Evolutionary conservation across 2,329 filamentous ascomycete genomes (phyloP), one percentile per base, ranked within the genome.

Genomic region (Diaporthe vexans): DNA sequence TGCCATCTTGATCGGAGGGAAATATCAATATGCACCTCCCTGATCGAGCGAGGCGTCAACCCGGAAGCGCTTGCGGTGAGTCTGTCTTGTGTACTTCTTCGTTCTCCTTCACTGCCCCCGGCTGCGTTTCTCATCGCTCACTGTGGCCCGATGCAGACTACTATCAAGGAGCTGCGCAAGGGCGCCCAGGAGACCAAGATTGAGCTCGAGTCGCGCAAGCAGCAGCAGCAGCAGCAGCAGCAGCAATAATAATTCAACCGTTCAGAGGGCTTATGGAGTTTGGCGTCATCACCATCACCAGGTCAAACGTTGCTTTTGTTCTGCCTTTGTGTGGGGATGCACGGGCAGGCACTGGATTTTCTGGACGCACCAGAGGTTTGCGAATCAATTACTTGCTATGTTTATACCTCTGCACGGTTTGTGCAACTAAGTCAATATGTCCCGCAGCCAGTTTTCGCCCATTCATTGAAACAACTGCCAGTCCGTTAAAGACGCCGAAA

Each of bases 31-130:
- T 99, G 97, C 84, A 96, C 98, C 75, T 98, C 95, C 71, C 90
- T 99, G 83, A 97, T 99, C 79, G 97, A 99, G 84, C 98, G 98
- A 81, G 97, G 97, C 19, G 95, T 98, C 40, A 98, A 98, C 81
- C 97, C 97, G 0, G 96, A 98, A 82, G 97, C 96, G 1, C 87
- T 99, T 43, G 95, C 96, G 33, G 97, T 98, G 89, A 81, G 94
- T 80, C 29, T 63, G 17, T 10, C 40, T 46, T 24, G 40, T n/a
- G 29, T 26, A 11, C 19, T 35, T 48, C 4, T 24, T 24, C 56
- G 13, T 26, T 52, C 24, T 78, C 71, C 69, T 24, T 51, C 7
- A 40, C 65, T 19, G 37, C 15, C 68, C 43, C 26, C 63, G 63
- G 43, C 33, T 72, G 40, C 1, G 19, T 4, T 26, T 40, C 54